Conservation (phyloP, 2,329 filamentous ascomycete species). For the Neofusicoccum cordaticola region DNA sequence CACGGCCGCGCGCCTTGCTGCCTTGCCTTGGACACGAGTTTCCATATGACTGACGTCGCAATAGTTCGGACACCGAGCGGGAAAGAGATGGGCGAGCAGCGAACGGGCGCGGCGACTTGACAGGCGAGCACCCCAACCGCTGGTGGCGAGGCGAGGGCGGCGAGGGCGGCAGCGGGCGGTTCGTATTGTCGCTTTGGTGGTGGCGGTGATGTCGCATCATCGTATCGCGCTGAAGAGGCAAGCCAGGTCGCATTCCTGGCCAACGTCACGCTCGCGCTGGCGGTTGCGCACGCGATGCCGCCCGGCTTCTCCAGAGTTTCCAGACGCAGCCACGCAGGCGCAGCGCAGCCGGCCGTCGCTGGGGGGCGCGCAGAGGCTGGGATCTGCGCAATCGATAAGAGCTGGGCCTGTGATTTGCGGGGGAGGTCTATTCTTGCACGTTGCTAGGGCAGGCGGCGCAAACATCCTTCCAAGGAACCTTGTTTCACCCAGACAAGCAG, state of each 20-base stretch:
- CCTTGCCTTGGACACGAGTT: neutral
- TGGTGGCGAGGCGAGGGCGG: no score
- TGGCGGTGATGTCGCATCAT: neutral
- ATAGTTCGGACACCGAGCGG: neutral
- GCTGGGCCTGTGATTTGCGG: neutral
- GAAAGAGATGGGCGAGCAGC: neutral
- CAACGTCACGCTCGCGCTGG: neutral
- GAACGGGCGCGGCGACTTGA: no score
- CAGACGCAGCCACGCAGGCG: neutral
- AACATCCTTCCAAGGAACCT: neutral
- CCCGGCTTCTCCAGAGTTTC: neutral
- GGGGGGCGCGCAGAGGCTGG: neutral
- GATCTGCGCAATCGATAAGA: constrained; percentile 14
- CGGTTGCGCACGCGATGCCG: neutral
- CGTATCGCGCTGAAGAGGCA: neutral
- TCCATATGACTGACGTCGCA: neutral
- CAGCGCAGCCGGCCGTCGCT: no score
- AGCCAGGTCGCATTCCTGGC: neutral
- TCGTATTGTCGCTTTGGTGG: constrained; percentile 3
- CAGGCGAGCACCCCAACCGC: no score
- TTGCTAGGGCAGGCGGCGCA: neutral
- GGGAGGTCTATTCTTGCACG: neutral
- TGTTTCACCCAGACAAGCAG: neutral
- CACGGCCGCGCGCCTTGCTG: neutral
- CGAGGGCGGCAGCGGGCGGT: neutral